Percentiles rank a stretch among this genome's conserved stretches.
These are phyloP conservation scores for Torulaspora franciscae DNA, from an alignment of 805 yeast species.

Conservation along the genomic window DNA sequence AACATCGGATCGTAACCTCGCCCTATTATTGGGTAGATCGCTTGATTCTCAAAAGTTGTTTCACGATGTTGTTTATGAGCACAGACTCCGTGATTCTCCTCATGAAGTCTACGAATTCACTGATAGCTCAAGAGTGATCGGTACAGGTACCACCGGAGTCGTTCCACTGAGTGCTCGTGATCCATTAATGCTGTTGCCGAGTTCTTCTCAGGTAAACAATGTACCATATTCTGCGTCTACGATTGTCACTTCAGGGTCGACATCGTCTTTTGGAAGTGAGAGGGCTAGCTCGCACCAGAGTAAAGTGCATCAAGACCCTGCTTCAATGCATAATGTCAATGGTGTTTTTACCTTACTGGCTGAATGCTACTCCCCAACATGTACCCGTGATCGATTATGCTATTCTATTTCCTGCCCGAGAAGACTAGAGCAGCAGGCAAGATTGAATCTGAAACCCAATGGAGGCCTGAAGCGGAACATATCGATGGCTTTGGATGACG, in stretches of 20 bases:
- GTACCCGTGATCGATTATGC: constrained; percentile 81
- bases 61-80: constrained; percentile 94
- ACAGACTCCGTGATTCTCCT: constrained; percentile 80
- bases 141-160: constrained; percentile 25
- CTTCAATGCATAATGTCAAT: constrained; percentile 46
- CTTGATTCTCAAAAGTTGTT: constrained; percentile 91
- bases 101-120: constrained; percentile 84
- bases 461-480: constrained; percentile 73
- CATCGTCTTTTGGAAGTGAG: constrained; percentile 26
- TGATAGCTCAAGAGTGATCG: constrained; percentile 36
- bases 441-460: constrained; percentile 80
- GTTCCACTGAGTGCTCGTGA: constrained; percentile 27
- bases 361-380: constrained; percentile 95
- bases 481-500: constrained; percentile 45
- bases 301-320: constrained; percentile 18
- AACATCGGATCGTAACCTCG: constrained; percentile 87
- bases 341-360: constrained; percentile 92
- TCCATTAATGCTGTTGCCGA: constrained; percentile 27
- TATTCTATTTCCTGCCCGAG: constrained; percentile 96
- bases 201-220: constrained; percentile 13
- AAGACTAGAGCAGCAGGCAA: constrained; percentile 89
- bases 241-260: constrained; percentile 15
- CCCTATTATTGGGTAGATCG: constrained; percentile 82
- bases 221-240: constrained; percentile 13
- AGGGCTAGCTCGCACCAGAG: constrained; percentile 18